Evolutionary conservation across 1,284 basidiomycete genomes (phyloP), one percentile per base, ranked within the genome.

Genomic region (Leccinum solheimii): DNA sequence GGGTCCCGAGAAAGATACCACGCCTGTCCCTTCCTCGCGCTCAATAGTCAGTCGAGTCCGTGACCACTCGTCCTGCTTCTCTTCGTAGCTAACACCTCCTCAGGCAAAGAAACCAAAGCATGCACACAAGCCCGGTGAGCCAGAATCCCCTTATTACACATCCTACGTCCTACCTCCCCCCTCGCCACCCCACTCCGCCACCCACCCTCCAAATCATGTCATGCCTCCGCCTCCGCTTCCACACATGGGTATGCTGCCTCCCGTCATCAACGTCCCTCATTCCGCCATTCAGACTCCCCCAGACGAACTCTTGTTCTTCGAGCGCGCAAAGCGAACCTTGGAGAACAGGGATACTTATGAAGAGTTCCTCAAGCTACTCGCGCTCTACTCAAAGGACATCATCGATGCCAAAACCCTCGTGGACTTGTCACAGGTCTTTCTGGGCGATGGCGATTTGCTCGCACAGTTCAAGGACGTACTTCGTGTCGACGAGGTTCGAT

Each of bases 261-360:
- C 65, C 34, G 67, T 71, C 55, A 67, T 69, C 16, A 61, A 55
- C 64, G 57, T 70, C 30, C 64, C 76, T 62, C 70, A 73, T 61
- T 54, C 69, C 48, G 62, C 68, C 60, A 72, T 74, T 13, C 75
- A 75, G 59, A 66, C 77, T 2, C 83, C 88, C 3, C 85, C 88
- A n/a, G 92, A 95, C 66, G 95, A 97, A 71, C 84, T 97, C 26
- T 80, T 91, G 13, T 98, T 98, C 82, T 98, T 98, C 71, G 95
- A 98, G 72, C 87, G 92, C 57, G 92, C 95, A 74, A 91, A 90
- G 78, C 88, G 87, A 69, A 81, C 83, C 55, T 81, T 93, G 60
- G 91, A 93, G 72, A 85, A 85, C 74, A 85, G 86, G 63, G 82
- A 87, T 49, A 85, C 84, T 21, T 94, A 94, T 71, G 87, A 92